Base-by-base conservation (phyloP, 371 early-diverging fungal genomes). In the Mucor mucedo region DNA sequence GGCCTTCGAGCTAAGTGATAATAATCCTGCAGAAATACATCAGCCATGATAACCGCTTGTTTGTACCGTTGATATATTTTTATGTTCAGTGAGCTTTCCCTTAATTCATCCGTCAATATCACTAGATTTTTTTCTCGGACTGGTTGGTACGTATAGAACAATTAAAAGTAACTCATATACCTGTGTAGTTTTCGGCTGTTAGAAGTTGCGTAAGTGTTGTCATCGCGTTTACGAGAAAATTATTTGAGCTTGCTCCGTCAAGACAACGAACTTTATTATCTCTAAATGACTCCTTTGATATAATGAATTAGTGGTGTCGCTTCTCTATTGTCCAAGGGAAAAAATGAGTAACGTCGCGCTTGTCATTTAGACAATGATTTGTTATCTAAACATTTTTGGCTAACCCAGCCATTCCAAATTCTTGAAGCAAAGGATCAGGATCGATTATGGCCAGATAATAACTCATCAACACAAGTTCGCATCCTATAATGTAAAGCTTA, bases 341-440 rank as follows among this genome's bases (percentile, higher is more conserved):
- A 49, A 21, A 49, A 38, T 30, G 45, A 56, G 3, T n/a, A 49
- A n/a, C 1, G 44, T n/a, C 30, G 5, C 9, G 29, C 13, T 10
- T 38, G 33, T 14, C 14, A 16, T 14, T 53, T 30, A 29, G 16
- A 8, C 33, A 27, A 40, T 1, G 49, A 13, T n/a, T 21, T 41
- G n/a, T 55, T 75, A 80, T 82, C 82, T 38, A 74, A 42, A 32
- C 79, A 78, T 27, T 64, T 61, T 86, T 86, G 41, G 83, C 82
- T 28, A 84, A 48, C 2, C 86, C 86, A n/a, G 82, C 86, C 29
- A 76, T 59, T 4, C 79, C 84, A 66, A 84, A 83, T 57, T 81
- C 80, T 47, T 60, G 71, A 7, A 79, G 42, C 11, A 71, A 62
- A 29, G 69, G 64, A 70, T 84, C 83, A 0, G 42, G 44, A 14